Base-by-base conservation (phyloP, 2,329 filamentous ascomycete species). In the Cladosporium sp. region DNA sequence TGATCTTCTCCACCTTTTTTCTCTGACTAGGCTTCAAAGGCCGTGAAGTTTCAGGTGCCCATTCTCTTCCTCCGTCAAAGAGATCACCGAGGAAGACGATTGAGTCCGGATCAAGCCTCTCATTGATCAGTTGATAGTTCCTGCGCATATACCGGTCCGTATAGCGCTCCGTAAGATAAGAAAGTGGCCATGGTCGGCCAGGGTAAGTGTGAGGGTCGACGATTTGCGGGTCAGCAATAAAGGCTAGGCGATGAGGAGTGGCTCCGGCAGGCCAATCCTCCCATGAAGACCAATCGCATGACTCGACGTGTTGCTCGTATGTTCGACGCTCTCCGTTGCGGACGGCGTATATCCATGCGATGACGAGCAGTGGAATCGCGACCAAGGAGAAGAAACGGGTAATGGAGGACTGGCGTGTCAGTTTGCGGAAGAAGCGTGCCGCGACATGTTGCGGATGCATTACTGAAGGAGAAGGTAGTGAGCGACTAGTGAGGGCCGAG, bases 151-250 rank as follows among this genome's bases (percentile, higher is more conserved):
- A 99, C 64, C 89, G 87, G 69, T 99, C 93, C 50, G 91, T 95
- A 60, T 96, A 84, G 52, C 74, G 73, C 53, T 85, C 76, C 1
- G 85, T 87, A 53, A 86, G 66, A 7, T 75, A 76, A 7, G 82
- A 84, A n/a, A 88, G 70, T 9, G 83, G 84, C 84, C 84, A 87
- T 34, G 83, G 84, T 39, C 91, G 84, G 59, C 86, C 89, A 2
- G 90, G 89, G 63, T 96, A 96, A n/a, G 90, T 95, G 68, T 96
- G 89, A 49, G 90, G 88, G 69, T 96, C 91, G 63, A 93, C 89
- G 52, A 96, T 79, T 68, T 96, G 91, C 38, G 91, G 91, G 64
- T 96, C 91, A 54, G 91, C 89, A 58, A 96, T 78, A 65, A 96
- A 84, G 60, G 89, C 77, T 59, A 95, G 78, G 65, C 85, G 88